Percentiles rank a stretch among this genome's conserved stretches.
phyloP scores from a whole-genome alignment of 2,329 filamentous ascomycete genomes.

The Nothopassalora personata region DNA sequence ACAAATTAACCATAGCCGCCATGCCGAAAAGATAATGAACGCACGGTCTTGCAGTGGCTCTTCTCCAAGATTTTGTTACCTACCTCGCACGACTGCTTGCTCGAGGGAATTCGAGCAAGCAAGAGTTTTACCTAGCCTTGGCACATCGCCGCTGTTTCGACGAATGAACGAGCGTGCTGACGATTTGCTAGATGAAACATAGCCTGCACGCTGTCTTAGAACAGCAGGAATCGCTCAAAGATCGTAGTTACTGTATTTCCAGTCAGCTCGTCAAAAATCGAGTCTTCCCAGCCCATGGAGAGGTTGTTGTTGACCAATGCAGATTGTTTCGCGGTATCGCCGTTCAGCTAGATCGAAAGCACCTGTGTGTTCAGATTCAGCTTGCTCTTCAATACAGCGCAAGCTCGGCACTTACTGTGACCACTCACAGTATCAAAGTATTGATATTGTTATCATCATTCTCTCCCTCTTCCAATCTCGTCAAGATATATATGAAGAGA shows the following conservation, averaged over 20 bases:
- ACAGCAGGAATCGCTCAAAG: no score
- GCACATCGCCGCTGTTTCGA: constrained; percentile 38
- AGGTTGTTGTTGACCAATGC: no score
- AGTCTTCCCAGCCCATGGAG: background rate
- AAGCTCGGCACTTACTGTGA: constrained; percentile 30
- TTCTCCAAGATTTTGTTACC: constrained; percentile 31
- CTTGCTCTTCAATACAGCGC: background rate
- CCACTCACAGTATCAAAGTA: constrained; percentile 32
- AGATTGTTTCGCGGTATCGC: no score
- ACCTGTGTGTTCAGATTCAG: background rate
- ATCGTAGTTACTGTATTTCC: background rate
- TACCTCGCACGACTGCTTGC: constrained; percentile 44
- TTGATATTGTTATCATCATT: constrained; percentile 42
- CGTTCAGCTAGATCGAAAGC: background rate
- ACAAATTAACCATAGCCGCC: constrained; percentile 3
- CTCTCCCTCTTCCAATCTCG: constrained; percentile 35
- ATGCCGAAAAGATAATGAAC: background rate
- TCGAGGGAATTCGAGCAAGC: constrained; percentile 41
- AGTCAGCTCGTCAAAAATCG: constrained; percentile 7
- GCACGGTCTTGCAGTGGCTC: background rate
- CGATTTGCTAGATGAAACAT: constrained; percentile 36
- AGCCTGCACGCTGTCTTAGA: constrained; percentile 28
- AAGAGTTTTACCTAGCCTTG: constrained; percentile 33
- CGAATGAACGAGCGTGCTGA: constrained; percentile 44
- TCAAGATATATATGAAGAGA: constrained; percentile 42